Evolutionary conservation across 805 yeast species (phyloP).

Genomic region (Candida ulmi): DNA sequence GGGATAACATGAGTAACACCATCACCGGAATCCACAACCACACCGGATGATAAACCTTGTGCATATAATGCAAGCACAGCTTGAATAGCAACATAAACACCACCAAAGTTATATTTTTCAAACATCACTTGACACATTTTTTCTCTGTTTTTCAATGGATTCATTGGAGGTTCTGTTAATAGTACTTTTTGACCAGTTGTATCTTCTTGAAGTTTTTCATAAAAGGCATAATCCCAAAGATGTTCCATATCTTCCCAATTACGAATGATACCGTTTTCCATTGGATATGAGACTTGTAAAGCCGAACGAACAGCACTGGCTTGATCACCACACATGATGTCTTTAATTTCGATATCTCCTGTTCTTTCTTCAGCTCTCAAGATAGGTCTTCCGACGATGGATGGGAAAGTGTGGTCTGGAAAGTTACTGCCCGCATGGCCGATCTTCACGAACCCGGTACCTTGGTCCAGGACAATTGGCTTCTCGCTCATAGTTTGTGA

Average conservation of each 20-base stretch:
- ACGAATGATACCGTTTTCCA: slow-evolving; percentile 97
- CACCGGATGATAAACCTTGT: slow-evolving; percentile 94
- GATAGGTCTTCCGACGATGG: slow-evolving; percentile 96
- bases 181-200: slow-evolving; percentile 77
- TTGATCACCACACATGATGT: slow-evolving; percentile 96
- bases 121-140: slow-evolving; percentile 90
- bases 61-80: slow-evolving; percentile 98
- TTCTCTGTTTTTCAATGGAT: slow-evolving; percentile 85
- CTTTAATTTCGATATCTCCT: slow-evolving; percentile 74
- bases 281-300: slow-evolving; percentile 91
- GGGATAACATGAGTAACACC: slow-evolving; percentile 99
- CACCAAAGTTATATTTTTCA: slow-evolving; percentile 85
- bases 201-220: slow-evolving; percentile 80
- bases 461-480: slow-evolving; percentile 83
- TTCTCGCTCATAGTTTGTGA: slow-evolving; percentile 15
- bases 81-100: slow-evolving; percentile 93
- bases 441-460: slow-evolving; percentile 96
- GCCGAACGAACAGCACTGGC: slow-evolving; percentile 88
- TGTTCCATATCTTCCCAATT: slow-evolving; percentile 99
- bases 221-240: slow-evolving; percentile 96
- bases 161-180: slow-evolving; percentile 97
- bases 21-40: slow-evolving; percentile 97
- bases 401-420: slow-evolving; percentile 96
- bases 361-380: slow-evolving; percentile 92
- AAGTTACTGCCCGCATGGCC: slow-evolving; percentile 96